Conservation (phyloP, 495 filamentous ascomycete species). For the Penicillium atrosanguineum region DNA sequence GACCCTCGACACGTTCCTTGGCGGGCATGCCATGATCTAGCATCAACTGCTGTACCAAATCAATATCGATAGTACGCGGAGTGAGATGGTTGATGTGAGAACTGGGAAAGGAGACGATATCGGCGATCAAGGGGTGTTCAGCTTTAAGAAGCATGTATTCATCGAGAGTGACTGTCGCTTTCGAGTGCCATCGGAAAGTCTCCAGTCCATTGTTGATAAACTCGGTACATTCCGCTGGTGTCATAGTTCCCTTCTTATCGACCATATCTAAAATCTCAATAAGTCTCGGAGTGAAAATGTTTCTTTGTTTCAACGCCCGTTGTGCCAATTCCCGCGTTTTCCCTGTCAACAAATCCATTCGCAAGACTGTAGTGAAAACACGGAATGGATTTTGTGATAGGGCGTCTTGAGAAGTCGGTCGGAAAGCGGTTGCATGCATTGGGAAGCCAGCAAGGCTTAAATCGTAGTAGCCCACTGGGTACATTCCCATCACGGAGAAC, state of each 20-base stretch:
- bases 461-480: constrained; percentile 46
- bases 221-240: constrained; percentile 17
- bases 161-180: constrained; percentile 32
- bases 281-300: constrained; percentile 36
- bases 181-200: constrained; percentile 41
- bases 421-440: constrained; percentile 44
- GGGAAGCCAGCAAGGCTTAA: constrained; percentile 38
- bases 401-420: constrained; percentile 26
- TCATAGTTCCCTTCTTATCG: constrained; percentile 22
- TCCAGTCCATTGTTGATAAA: constrained; percentile 35
- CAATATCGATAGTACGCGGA: constrained; percentile 44
- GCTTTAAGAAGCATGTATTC: constrained; percentile 35
- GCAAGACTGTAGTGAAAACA: constrained; percentile 41
- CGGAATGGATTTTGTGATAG: constrained; percentile 39
- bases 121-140: constrained; percentile 42
- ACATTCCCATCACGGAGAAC: constrained; percentile 42
- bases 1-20: constrained; percentile 43
- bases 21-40: constrained; percentile 28
- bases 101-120: constrained; percentile 39
- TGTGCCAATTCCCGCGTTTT: constrained; percentile 24
- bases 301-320: constrained; percentile 26
- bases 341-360: constrained; percentile 34
- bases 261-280: constrained; percentile 22
- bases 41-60: constrained; percentile 36
- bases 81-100: constrained; percentile 48